Conservation (phyloP, 2,329 filamentous ascomycete species). For the Fusarium sp. region DNA sequence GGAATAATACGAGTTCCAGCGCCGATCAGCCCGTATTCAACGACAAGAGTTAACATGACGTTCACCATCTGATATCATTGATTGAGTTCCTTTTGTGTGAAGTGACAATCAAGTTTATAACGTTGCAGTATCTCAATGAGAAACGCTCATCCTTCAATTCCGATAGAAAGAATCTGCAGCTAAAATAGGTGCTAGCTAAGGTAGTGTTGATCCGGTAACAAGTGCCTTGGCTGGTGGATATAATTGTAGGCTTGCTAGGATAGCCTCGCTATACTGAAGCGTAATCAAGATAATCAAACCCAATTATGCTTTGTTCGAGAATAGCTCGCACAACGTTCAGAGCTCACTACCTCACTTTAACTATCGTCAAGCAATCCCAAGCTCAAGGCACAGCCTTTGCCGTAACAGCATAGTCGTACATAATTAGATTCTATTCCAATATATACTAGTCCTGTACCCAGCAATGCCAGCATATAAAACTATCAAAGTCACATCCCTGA, state of each 20-base stretch:
- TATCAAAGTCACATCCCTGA: neutral
- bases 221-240: neutral
- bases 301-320: neutral
- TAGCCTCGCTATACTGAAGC: neutral
- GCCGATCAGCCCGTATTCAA: conserved; percentile 4
- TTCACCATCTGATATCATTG: neutral
- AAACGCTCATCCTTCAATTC: neutral
- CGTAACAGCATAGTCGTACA: neutral
- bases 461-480: neutral
- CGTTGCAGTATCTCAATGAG: neutral
- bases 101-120: neutral
- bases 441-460: neutral
- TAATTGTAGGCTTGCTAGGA: neutral
- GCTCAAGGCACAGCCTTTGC: neutral
- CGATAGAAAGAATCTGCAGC: neutral
- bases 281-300: neutral
- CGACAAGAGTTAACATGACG: neutral
- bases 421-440: neutral
- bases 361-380: neutral
- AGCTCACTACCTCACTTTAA: neutral
- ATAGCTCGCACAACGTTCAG: neutral
- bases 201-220: neutral
- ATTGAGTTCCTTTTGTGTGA: neutral
- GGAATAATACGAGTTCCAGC: neutral
- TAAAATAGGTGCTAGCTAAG: neutral